Evolutionary conservation across 768 basidiomycete genomes (phyloP).

Genomic region (Boletellus ananiceps): DNA sequence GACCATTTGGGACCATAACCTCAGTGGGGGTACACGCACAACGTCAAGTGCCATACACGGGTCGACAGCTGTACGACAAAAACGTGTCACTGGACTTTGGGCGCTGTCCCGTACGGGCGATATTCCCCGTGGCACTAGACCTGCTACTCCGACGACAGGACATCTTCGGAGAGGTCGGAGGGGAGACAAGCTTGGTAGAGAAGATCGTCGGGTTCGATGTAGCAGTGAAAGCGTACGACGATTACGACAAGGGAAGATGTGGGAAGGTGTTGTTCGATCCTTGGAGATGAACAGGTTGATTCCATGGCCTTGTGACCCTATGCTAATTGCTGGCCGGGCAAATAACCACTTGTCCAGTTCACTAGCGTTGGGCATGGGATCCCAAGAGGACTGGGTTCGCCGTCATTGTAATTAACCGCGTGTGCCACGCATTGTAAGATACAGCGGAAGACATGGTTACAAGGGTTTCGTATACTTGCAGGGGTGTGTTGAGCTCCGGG

Average conservation of each 20-base stretch:
- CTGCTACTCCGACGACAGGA: constrained; percentile 66
- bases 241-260: constrained; percentile 67
- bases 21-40: constrained; percentile 72
- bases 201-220: constrained; percentile 56
- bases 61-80: constrained; percentile 61
- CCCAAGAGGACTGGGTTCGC: too few species aligned
- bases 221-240: constrained; percentile 54
- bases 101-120: constrained; percentile 72
- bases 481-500: too few species aligned
- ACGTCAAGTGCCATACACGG: constrained; percentile 50
- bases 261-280: constrained; percentile 79
- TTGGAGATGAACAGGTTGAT: constrained; percentile 40
- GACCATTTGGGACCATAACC: constrained; percentile 69
- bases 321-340: too few species aligned
- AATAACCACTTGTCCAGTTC: too few species aligned
- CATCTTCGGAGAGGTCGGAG: constrained; percentile 68
- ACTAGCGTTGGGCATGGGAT: too few species aligned
- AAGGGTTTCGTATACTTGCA: too few species aligned
- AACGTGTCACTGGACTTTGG: constrained; percentile 80
- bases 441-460: too few species aligned
- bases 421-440: too few species aligned
- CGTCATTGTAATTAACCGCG: too few species aligned
- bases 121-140: constrained; percentile 69
- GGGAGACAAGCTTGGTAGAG: constrained; percentile 60
- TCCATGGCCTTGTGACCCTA: too few species aligned